A percentile compares a stretch with the other conserved stretches of the same genome.
Conservation (phyloP, 345 rosid genomes). For the Salix udensis region DNA sequence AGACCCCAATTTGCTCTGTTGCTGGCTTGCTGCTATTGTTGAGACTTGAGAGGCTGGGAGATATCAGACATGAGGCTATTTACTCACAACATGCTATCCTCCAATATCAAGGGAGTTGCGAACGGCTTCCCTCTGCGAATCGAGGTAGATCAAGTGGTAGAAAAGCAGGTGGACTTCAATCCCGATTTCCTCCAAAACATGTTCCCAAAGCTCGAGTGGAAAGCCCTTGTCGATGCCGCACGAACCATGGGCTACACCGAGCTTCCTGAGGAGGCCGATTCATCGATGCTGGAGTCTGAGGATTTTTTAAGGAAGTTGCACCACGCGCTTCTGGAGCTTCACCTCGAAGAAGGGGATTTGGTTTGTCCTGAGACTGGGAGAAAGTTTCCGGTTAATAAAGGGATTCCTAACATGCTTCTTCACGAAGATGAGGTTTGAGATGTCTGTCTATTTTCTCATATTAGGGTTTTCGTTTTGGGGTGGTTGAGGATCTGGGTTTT, state of each 20-base stretch:
- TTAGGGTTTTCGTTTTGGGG: neutral
- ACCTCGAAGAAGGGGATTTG: constrained; percentile 85
- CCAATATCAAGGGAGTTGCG: constrained; percentile 78
- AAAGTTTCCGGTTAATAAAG: constrained; percentile 65
- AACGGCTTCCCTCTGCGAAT: constrained; percentile 77
- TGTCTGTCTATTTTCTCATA: neutral
- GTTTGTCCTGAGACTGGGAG: constrained; percentile 85
- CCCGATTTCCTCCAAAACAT: constrained; percentile 66
- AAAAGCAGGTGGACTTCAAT: constrained; percentile 70
- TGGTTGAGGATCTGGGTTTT: neutral
- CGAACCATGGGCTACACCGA: constrained; percentile 62
- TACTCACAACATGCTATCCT: constrained; percentile 88
- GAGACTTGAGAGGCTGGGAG: neutral
- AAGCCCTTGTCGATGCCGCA: constrained; percentile 64
- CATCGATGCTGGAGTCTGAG: constrained; percentile 50
- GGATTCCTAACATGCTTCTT: constrained; percentile 93
- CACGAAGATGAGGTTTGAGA: constrained; percentile 87
- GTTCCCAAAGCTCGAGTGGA: constrained; percentile 76
- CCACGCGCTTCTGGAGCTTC: constrained; percentile 82
- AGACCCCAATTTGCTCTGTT: neutral
- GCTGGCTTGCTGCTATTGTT: neutral
- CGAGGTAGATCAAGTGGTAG: constrained; percentile 55
- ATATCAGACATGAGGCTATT: constrained; percentile 52
- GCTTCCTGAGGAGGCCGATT: constrained; percentile 58
- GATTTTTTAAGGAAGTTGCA: constrained; percentile 71